Evolutionary conservation across 176 grass and related monocot genomes (phyloP), one percentile per base, ranked within the genome.

Genomic region (Bolboschoenus planiculmis): DNA sequence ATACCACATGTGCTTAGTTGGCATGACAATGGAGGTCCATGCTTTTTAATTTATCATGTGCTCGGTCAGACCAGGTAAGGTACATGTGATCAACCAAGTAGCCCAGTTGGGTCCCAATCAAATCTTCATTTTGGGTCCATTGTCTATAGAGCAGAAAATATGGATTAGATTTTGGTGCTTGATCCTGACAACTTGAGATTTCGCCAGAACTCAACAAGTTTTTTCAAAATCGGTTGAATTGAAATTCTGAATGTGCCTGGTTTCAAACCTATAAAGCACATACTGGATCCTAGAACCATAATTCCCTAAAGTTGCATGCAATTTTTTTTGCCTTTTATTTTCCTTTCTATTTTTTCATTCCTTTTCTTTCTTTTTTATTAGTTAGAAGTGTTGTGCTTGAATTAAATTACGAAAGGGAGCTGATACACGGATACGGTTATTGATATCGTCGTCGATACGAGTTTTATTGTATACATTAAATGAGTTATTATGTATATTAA

Each of bases 1-100:
- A 60, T 59, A 20, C n/a, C 78, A 81, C 56, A 33, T 61, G 56
- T 13, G 78, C 78, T 59, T 61, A 56, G 55, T 33, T 81, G 55
- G 55, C 78, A 58, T 60, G 78, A 5, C 72, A 27, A 18, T 48
- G 33, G 66, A 39, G 68, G 4, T 73, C 40, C 42, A 74, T 48
- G 15, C 2, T 39, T n/a, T 39, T 26, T 44, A 24, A 20, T 72
- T 72, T 70, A 10, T 40, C 71, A 76, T 78, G 68, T 74, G 68
- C 33, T 73, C 36, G 16, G 18, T 24, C 47, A 10, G 11, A 78
- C 14, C 44, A 34, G 47, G 47, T 56, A 78, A 35, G 9, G 21
- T 36, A 2, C 50, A 78, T 54, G 43, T 54, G 44, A 80, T 80
- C 23, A 59, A 40, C 54, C 21, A 33, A 55, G 21, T 54, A 24